A percentile compares a stretch with the other conserved stretches of the same genome.
Conservation (phyloP, 371 early-diverging fungal genomes). For the Mortierella sp. region DNA sequence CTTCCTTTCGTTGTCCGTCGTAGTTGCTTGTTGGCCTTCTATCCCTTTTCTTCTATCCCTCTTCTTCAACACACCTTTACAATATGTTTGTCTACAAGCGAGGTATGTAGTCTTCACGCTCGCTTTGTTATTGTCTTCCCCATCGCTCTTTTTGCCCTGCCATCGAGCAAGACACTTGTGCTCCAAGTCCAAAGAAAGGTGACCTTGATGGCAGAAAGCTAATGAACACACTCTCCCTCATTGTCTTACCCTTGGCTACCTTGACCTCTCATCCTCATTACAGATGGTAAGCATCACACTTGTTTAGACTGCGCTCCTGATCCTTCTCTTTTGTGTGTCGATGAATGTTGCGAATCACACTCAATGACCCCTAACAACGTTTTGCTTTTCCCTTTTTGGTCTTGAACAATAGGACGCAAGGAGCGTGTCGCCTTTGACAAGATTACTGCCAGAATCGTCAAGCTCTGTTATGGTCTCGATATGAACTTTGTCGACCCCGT, state of each 20-base stretch:
- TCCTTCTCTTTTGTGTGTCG: not conserved
- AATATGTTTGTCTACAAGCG: slow-evolving; percentile 84
- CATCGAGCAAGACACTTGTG: not conserved
- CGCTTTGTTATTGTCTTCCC: not conserved
- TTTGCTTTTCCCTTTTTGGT: not conserved
- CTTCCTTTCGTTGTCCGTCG: not conserved
- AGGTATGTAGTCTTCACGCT: slow-evolving; percentile 59
- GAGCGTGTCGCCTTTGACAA: slow-evolving; percentile 97
- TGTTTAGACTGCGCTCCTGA: not conserved
- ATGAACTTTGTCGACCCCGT: slow-evolving; percentile 93
- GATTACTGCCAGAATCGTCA: slow-evolving; percentile 92
- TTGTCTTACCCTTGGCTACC: not conserved
- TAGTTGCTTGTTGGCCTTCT: slow-evolving; percentile 9
- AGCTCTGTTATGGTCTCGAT: slow-evolving; percentile 96
- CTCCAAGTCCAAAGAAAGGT: not conserved
- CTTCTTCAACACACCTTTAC: not conserved
- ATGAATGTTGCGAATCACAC: not conserved
- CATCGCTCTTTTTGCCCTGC: not conserved
- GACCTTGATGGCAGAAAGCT: not conserved
- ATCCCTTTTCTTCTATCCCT: not conserved
- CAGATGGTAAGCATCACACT: slow-evolving; percentile 5
- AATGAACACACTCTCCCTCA: not conserved
- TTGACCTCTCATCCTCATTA: not conserved
- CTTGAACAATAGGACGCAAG: slow-evolving; percentile 66
- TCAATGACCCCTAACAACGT: not conserved